Evolutionary conservation across 208 protist genomes (phyloP).

Genomic region (Wallacemonas sp.): DNA sequence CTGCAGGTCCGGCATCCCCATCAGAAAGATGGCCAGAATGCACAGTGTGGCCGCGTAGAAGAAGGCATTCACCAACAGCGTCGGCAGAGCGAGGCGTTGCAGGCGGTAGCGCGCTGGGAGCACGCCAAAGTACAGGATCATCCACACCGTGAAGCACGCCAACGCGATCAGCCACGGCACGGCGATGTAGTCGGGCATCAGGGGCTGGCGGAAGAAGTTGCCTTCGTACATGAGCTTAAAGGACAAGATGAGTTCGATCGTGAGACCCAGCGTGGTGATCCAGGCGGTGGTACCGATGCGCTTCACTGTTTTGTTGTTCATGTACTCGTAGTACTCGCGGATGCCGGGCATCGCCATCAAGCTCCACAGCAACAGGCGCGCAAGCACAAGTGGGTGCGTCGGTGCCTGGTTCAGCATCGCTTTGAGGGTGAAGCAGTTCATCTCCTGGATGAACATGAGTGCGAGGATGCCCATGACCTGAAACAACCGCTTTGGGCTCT

Average conservation of each 20-base stretch:
- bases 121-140: conserved; percentile 75
- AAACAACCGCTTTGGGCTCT: conserved; percentile 67
- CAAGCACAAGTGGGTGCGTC: conserved; percentile 85
- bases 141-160: conserved; percentile 57
- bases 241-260: conserved; percentile 76
- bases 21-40: conserved; percentile 65
- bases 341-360: conserved; percentile 84
- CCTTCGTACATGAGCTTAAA: conserved; percentile 74
- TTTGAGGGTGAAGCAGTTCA: conserved; percentile 97
- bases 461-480: conserved; percentile 64
- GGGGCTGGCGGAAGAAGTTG: conserved; percentile 66
- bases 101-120: conserved; percentile 44
- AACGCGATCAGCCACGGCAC: conserved; percentile 72
- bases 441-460: conserved; percentile 91
- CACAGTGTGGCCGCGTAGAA: conserved; percentile 56
- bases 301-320: conserved; percentile 69
- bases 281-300: conserved; percentile 91
- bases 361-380: conserved; percentile 87
- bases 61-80: conserved; percentile 46
- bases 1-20: conserved; percentile 84
- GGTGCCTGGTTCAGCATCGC: conserved; percentile 91
- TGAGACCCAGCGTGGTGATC: conserved; percentile 74
- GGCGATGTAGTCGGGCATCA: conserved; percentile 65
- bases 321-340: conserved; percentile 94
- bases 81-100: conserved; percentile 23